Evolutionary conservation across 2,329 filamentous ascomycete genomes (phyloP), one percentile per base, ranked within the genome.

Genomic region (Hypoxylon sp.): DNA sequence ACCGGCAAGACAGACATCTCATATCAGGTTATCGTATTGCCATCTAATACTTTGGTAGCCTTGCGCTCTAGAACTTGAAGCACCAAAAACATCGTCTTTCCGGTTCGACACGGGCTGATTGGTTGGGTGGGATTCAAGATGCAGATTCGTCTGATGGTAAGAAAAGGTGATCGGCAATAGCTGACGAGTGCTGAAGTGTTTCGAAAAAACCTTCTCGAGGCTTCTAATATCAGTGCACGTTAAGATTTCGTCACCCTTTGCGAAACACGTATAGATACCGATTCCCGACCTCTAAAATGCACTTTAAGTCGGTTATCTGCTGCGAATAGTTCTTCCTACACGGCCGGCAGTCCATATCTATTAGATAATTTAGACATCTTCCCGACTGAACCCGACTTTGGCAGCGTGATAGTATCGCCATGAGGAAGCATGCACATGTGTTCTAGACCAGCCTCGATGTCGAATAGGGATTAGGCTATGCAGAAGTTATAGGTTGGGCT

Each of bases 401-500:
- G 25, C 55, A 46, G 61, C 64, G 64, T 67, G 67, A 69, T 58
- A 43, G 55, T 59, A 63, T 67, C 59, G 60, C 58, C 36, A 60
- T 51, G 51, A 58, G 56, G 57, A 28, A 63, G 43, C 56, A 51
- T 36, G 34, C 34, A 45, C 52, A 55, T 58, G 38, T 50, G 67
- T 67, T 69, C 67, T 69, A 60, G 67, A 64, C 63, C 36, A 61
- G 23, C 43, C 19, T 56, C 13, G 34, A 36, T 32, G 14, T 60
- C 50, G 45, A 57, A 69, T 60, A 3, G 13, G 60, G 63, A 63
- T 64, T 69, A 59, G 63, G 51, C 60, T 64, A 48, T 57, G 51
- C 19, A 43, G 62, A 56, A 56, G 62, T 36, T 34, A 50, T 14
- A 46, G 32, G 63, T 52, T 65, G 50, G 51, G 56, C 51, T 49